Base-by-base conservation (phyloP, 129 eudicot genomes). In the Chrysanthemum lavandulifolium region DNA sequence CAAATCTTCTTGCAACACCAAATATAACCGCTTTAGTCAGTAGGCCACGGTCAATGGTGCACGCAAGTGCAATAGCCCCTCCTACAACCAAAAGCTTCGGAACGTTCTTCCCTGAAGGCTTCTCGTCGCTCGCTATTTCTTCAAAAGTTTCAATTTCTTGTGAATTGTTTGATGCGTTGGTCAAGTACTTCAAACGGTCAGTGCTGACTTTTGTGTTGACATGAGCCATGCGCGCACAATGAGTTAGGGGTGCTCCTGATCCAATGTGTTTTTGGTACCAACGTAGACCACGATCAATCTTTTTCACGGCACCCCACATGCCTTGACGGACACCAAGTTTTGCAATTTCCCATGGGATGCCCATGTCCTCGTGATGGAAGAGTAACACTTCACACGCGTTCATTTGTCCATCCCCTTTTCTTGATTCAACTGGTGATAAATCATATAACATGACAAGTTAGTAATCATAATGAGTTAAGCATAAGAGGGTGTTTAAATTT, bases 351-450 rank as follows among this genome's bases (percentile, higher is more conserved):
- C 97, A 76, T 29, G 97, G 97, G 9, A 91, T 91, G 10, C 97
- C 97, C 97, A 91, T 88, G 79, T 91, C 97, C 64, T 91, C 97
- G n/a, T 91, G 87, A 70, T 91, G 97, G 78, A 91, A 91, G 16
- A 91, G 86, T 7, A 91, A 33, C 3, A 91, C 88, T 68, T 91
- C 97, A 50, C 92, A 84, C 1, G 97, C 84, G 13, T 84, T 82
- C 82, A 73, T 66, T 65, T 80, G 82, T 19, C 92, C 97, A 40
- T 84, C 89, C n/a, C 85, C 84, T 67, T 86, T 88, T 72, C 76
- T 84, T 15, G 97, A 91, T 88, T 91, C 96, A 72, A 82, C 97
- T 91, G 85, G 63, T 68, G 3, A 56, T 14, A 1, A 33, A 0
- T 5, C 1, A 40, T 61, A 55, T 61, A 55, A 74, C 12, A 31